Base-by-base conservation (phyloP, 2,329 filamentous ascomycete species). In the Fusarium aywerte region DNA sequence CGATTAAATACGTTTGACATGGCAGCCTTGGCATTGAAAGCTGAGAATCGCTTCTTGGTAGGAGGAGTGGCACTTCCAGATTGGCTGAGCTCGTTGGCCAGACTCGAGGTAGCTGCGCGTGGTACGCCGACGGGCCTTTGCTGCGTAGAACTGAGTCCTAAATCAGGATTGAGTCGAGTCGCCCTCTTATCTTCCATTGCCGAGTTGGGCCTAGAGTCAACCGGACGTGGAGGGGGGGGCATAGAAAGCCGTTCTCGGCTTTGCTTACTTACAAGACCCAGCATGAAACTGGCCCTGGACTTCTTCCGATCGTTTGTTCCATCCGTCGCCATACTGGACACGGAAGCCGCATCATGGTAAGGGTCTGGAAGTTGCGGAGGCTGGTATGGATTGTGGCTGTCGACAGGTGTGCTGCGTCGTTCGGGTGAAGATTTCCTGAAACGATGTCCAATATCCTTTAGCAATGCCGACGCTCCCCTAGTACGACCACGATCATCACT, bases 361-460 rank as follows among this genome's bases (percentile, higher is more conserved):
- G 27, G 33, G 5, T 59, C 59, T 16, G 23, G 39, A 31, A 54
- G 52, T 11, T 68, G 57, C 11, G 54, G 52, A 31, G 49, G 43
- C 33, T 69, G 62, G n/a, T 62, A 65, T 33, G 25, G 42, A 29
- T 29, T 31, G 15, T 53, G 72, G 39, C 57, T 52, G 9, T 73
- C 73, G 4, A 70, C 62, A 43, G 74, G 67, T 27, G 76, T 74
- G 33, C 68, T 67, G 20, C 71, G 75, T 21, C 76, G 75, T 20
- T 80, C 76, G 8, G 77, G 76, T 3, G 74, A 75, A 8, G 72
- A 72, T 7, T 77, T 76, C 16, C 74, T 73, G 40, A 85, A 76
- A 53, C 80, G 80, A 51, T 79, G 80, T 4, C 83, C 81, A 50
- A 85, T 76, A 16, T 84, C 83, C 64, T 84, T 86, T 64, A 87